These are phyloP conservation scores for Desmodesmus armatus DNA, from an alignment of 139 green algal genomes.

Conservation along the genomic window DNA sequence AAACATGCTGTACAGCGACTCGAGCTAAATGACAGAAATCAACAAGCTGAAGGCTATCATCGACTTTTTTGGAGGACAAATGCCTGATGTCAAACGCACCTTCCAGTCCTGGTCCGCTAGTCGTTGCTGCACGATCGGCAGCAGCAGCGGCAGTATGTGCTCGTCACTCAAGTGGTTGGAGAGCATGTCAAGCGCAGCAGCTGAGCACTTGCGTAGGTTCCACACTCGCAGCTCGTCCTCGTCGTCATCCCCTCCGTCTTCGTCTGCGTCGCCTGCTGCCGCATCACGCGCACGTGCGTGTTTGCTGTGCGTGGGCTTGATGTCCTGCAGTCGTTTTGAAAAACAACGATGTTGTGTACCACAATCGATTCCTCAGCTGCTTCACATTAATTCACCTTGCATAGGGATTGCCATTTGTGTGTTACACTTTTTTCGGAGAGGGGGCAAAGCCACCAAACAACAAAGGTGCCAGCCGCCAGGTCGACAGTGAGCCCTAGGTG, in stretches of 20 bases:
- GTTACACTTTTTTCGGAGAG: too few relatives aligned
- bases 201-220: conserved; percentile 93
- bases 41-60: too few relatives aligned
- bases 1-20: too few relatives aligned
- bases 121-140: conserved; percentile 89
- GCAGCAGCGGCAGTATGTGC: conserved; percentile 87
- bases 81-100: conserved; percentile 38
- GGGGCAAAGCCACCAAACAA: too few relatives aligned
- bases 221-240: conserved; percentile 70
- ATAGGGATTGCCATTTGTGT: too few relatives aligned
- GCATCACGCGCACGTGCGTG: background rate
- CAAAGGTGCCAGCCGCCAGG: too few relatives aligned
- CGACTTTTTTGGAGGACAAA: too few relatives aligned
- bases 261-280: conserved; percentile 6
- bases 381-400: too few relatives aligned
- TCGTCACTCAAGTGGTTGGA: conserved; percentile 78
- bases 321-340: too few relatives aligned
- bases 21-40: too few relatives aligned
- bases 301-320: conserved; percentile 32
- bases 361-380: background rate
- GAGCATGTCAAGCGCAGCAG: conserved; percentile 91
- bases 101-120: conserved; percentile 60
- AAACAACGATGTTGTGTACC: too few relatives aligned
- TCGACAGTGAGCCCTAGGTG: too few relatives aligned
- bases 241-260: conserved; percentile 61